A percentile compares a stretch with the other conserved stretches of the same genome.
These are phyloP conservation scores for Pseudonectria buxi DNA, from an alignment of 2,329 filamentous ascomycete genomes.

Conservation along the genomic window DNA sequence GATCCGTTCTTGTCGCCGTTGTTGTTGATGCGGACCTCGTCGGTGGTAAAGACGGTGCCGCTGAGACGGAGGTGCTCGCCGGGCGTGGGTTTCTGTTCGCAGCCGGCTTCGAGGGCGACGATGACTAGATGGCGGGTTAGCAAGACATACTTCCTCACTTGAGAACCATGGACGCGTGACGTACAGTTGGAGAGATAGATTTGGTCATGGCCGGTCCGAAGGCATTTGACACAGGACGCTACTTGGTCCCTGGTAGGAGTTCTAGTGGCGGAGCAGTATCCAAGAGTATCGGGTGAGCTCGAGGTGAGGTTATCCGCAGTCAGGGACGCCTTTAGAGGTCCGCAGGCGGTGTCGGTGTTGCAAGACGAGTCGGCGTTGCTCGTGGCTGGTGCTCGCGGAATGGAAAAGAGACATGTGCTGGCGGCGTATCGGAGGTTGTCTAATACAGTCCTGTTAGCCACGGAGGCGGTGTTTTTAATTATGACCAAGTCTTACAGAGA, in stretches of 20 bases:
- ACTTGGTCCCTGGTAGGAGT: constrained; percentile 26
- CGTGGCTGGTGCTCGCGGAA: constrained; percentile 24
- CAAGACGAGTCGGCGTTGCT: constrained; percentile 35
- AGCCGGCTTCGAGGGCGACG: constrained; percentile 40
- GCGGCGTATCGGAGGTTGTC: constrained; percentile 45
- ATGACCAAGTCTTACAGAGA: constrained; percentile 33
- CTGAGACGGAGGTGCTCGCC: constrained; percentile 35
- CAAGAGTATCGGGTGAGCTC: constrained; percentile 23
- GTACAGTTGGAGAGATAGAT: constrained; percentile 44
- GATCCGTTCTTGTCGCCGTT: constrained; percentile 20
- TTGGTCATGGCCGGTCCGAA: constrained; percentile 34
- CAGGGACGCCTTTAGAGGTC: constrained; percentile 32
- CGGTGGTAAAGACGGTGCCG: constrained; percentile 34
- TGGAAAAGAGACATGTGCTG: constrained; percentile 38
- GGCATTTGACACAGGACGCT: constrained; percentile 35
- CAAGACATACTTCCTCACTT: neutral
- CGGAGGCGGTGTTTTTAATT: neutral
- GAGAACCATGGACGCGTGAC: constrained; percentile 12
- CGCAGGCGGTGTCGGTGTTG: constrained; percentile 34
- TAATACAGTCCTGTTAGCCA: constrained; percentile 21
- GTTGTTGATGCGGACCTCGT: constrained; percentile 33
- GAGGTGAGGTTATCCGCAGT: constrained; percentile 24
- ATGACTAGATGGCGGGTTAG: constrained; percentile 32
- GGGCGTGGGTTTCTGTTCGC: constrained; percentile 34
- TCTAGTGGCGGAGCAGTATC: constrained; percentile 37